phyloP scores from a whole-genome alignment of 257 asterid species.

The Solanum sejunctum region DNA sequence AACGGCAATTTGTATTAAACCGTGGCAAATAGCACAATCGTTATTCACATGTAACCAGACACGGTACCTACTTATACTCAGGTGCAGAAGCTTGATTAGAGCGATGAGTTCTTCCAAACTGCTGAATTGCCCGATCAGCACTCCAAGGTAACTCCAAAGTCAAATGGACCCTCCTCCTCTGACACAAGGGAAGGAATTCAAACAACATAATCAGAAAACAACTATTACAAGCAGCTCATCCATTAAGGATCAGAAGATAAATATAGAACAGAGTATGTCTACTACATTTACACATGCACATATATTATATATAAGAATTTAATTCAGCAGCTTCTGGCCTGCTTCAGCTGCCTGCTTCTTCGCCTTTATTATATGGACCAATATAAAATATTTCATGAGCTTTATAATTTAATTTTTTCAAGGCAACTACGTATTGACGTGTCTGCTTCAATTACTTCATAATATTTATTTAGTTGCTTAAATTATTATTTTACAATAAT shows the following conservation, averaged over 20 bases:
- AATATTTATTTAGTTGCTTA: too few relatives aligned
- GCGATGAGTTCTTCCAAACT: slow-evolving; percentile 98
- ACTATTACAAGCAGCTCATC: neutral
- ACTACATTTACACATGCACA: neutral
- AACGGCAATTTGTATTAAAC: neutral
- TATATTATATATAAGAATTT: neutral
- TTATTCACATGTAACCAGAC: neutral
- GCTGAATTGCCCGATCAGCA: slow-evolving; percentile 97
- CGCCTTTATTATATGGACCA: too few relatives aligned
- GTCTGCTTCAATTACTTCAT: too few relatives aligned
- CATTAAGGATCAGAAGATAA: slow-evolving; percentile 1
- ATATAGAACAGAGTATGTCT: neutral
- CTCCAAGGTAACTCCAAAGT: slow-evolving; percentile 99
- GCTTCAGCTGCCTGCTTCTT: too few relatives aligned
- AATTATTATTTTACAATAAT: too few relatives aligned
- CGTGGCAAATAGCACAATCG: neutral
- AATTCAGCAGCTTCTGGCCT: too few relatives aligned
- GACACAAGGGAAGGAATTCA: slow-evolving; percentile 21
- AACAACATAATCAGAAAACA: slow-evolving; percentile 8
- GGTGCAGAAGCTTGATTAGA: slow-evolving; percentile 99
- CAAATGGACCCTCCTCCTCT: slow-evolving; percentile 95
- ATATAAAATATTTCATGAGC: too few relatives aligned
- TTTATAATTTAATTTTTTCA: too few relatives aligned
- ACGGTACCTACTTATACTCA: slow-evolving; percentile 61
- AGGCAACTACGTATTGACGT: too few relatives aligned